phyloP scores from a whole-genome alignment of 257 asterid genomes.

The Dorcoceras hygrometricum region DNA sequence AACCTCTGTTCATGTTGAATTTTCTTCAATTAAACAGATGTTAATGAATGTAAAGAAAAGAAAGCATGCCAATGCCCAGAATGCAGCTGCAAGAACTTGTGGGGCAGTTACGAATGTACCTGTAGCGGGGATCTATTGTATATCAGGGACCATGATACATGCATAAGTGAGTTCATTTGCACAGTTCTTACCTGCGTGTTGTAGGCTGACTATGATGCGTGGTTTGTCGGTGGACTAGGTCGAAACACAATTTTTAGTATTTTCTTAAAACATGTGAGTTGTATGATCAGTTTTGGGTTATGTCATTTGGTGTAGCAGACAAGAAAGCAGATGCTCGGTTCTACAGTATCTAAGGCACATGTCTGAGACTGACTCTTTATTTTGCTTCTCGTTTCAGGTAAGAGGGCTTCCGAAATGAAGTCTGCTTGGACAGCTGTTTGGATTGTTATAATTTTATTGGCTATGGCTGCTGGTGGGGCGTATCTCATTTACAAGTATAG shows the following conservation, averaged over 20 bases:
- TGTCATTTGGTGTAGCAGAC: background rate
- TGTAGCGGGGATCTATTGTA: constrained; percentile 62
- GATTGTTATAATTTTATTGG: constrained; percentile 63
- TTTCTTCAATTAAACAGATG: constrained; percentile 36
- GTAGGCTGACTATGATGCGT: background rate
- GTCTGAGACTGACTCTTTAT: constrained; percentile 1
- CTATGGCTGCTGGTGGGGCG: constrained; percentile 54
- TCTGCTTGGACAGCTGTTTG: constrained; percentile 76
- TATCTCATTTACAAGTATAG: constrained; percentile 70
- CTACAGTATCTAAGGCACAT: background rate
- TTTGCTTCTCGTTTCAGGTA: constrained; percentile 43
- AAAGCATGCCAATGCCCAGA: constrained; percentile 81
- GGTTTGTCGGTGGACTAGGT: background rate
- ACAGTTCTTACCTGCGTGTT: background rate
- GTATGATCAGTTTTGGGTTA: background rate
- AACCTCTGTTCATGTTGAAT: constrained; percentile 6
- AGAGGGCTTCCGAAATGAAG: constrained; percentile 50
- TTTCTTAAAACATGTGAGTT: too few relatives aligned
- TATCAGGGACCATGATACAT: constrained; percentile 72
- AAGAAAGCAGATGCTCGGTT: too few relatives aligned
- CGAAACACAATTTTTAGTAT: background rate
- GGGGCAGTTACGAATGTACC: constrained; percentile 76
- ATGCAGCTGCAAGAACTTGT: constrained; percentile 68
- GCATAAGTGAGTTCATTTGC: constrained; percentile 57
- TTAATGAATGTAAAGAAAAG: constrained; percentile 74